phyloP scores from a whole-genome alignment of 2,329 filamentous ascomycete genomes.

The Cladophialophora bantiana region DNA sequence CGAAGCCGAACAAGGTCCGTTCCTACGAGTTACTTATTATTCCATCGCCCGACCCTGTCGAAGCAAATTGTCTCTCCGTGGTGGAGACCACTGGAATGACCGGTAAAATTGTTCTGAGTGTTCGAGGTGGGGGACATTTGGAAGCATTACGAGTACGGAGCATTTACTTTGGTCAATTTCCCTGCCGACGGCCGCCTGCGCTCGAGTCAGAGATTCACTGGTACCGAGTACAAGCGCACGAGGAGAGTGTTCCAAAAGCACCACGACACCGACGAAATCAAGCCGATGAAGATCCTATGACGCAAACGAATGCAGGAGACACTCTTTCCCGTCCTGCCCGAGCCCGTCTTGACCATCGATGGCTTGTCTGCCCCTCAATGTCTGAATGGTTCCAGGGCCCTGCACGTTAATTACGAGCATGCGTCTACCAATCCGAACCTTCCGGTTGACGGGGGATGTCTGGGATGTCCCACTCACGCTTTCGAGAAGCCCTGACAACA shows the following conservation, averaged over 20 bases:
- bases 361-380: not conserved
- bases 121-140: conserved; percentile 12
- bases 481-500: conserved; percentile 4
- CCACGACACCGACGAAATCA: not conserved
- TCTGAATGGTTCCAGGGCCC: not conserved
- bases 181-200: not conserved
- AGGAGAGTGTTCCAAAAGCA: conserved; percentile 7
- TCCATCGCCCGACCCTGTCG: not conserved
- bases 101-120: conserved; percentile 27
- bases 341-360: not conserved
- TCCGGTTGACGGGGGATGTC: not conserved
- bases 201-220: not conserved
- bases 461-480: not conserved
- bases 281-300: conserved; percentile 10
- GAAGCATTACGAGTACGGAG: not conserved
- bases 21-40: not conserved
- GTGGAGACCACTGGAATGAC: conserved; percentile 17
- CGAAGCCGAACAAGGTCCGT: conserved; percentile 9
- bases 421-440: conserved; percentile 5
- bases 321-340: not conserved
- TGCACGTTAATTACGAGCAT: not conserved
- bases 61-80: conserved; percentile 24
- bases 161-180: conserved; percentile 10
- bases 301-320: not conserved
- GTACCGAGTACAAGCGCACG: not conserved